Base-by-base conservation (phyloP, 768 basidiomycete genomes). In the Postia placenta region DNA sequence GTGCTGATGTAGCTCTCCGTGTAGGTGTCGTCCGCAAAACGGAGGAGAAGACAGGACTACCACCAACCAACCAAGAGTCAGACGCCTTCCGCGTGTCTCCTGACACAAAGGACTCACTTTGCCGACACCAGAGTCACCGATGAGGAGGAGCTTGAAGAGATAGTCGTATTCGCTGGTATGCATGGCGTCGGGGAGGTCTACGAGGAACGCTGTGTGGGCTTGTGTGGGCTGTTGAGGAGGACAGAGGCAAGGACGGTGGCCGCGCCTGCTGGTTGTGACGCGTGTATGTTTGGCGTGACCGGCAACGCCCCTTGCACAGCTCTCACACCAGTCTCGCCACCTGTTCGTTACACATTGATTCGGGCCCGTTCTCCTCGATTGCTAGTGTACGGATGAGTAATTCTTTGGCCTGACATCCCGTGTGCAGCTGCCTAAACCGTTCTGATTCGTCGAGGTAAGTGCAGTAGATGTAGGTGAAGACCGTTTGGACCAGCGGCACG, bases 1-100 rank as follows among this genome's bases (percentile, higher is more conserved):
- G 95, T 97, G 51, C 86, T 89, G 65, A 98, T 94, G 70, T 95
- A 97, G 59, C 88, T 92, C 67, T 95, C 92, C 45, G 95, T 96
- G 76, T 94, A 97, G 44, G 92, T 89, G 68, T 97, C 95, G 70
- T 98, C 95, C 53, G 89, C 88, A 61, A 92, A 92, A 66, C 91
- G 91, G 57, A 92, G 78, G 55, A 92, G 83, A 58, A 92, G 74
- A 72, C 90, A 92, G 42, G 94, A 97, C 86, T 97, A 69, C 11
- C 7, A 19, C n/a, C 6, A 19, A 25, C 25, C 5, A 19, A 38
- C n/a, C 7, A 22, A 28, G 5, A 14, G 38, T 55, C 37, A 55
- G 53, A 50, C 14, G 17, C 30, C 15, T 35, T 9, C 15, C 17
- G 37, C 27, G 37, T 39, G 47, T 23, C 28, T 42, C 39, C 42